Base-by-base conservation (phyloP, 192 early-diverging fungal species). In the Coemansia sp. region DNA sequence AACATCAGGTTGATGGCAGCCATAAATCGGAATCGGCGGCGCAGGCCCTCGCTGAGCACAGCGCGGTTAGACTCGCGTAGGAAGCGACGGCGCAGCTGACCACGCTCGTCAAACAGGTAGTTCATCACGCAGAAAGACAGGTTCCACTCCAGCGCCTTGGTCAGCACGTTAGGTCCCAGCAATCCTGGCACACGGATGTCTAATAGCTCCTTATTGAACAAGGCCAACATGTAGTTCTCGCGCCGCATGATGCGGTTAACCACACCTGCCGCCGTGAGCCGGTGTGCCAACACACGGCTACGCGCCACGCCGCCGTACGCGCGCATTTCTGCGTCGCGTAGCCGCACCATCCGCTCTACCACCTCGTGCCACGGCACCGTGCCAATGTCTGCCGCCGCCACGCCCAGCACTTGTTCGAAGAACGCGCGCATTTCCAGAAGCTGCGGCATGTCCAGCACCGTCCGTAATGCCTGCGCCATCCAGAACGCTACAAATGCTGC, bases 181-280 rank as follows among this genome's bases (percentile, higher is more conserved):
- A 90, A 51, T 14, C 80, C 79, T 0, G 94, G 93, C 4, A 95
- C 78, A 4, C 85, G 80, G 14, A 96, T 79, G 69, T 97, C 85
- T 11, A 98, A 78, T 29, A 96, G 57, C 27, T 96, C 94, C 70
- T 93, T 94, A 84, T 95, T 94, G 76, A 98, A 94, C 58, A 98
- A 71, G 21, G 94, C 95, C 61, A 97, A 90, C 84, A 95, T 81
- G 75, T 97, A 99, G 83, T 99, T 99, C 42, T 99, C 98, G 51
- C 91, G 90, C 19, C 98, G 89, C 91, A 98, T 89, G 66, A 99
- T 98, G 19, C 96, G 90, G 77, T 93, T 95, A 39, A 94, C 88
- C 55, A 99, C 92, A 51, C 82, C 86, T 61, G 87, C 88, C 30
- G 82, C 88, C 61, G 89, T 87, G 51, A 91, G 76, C 4, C 85